Conservation (phyloP, 106 monocot genomes). For the Allium cepa region DNA sequence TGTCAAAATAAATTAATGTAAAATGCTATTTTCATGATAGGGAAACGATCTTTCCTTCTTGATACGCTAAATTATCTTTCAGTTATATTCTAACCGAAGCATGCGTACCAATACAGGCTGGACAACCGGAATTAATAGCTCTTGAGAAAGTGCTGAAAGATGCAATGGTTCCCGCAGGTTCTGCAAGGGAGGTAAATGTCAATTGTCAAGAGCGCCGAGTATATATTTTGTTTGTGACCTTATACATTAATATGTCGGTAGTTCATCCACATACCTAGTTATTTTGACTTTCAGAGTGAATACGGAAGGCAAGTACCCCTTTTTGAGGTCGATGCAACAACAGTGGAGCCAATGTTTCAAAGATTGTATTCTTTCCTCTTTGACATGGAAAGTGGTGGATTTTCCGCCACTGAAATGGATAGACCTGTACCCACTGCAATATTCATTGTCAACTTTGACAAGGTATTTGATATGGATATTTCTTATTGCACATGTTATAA, state of each 20-base stretch:
- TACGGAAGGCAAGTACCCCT: slow-evolving; percentile 82
- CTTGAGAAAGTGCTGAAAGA: slow-evolving; percentile 79
- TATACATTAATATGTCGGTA: too few species aligned
- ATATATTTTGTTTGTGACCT: too few species aligned
- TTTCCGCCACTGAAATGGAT: slow-evolving; percentile 58
- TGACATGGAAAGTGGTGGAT: slow-evolving; percentile 50
- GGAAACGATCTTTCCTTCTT: not conserved
- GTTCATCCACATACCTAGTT: too few species aligned
- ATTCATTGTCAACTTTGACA: slow-evolving; percentile 79
- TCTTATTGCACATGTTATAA: too few species aligned
- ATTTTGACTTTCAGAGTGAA: slow-evolving; percentile 60
- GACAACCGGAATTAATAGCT: slow-evolving; percentile 81
- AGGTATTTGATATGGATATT: slow-evolving; percentile 26
- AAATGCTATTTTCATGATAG: too few species aligned
- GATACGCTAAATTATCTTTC: not conserved
- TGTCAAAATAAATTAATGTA: too few species aligned
- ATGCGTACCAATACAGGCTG: slow-evolving; percentile 36
- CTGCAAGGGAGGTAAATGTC: slow-evolving; percentile 71
- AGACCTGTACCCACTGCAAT: slow-evolving; percentile 61
- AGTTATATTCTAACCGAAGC: slow-evolving; percentile 7
- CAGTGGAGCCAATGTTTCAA: slow-evolving; percentile 55
- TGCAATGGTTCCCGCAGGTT: slow-evolving; percentile 65
- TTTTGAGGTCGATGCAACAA: slow-evolving; percentile 80
- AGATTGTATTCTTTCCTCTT: slow-evolving; percentile 60
- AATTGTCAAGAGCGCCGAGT: not conserved